Evolutionary conservation across 2,329 filamentous ascomycete genomes (phyloP), one percentile per base, ranked within the genome.

Genomic region (Decorospora gaudefroyi): DNA sequence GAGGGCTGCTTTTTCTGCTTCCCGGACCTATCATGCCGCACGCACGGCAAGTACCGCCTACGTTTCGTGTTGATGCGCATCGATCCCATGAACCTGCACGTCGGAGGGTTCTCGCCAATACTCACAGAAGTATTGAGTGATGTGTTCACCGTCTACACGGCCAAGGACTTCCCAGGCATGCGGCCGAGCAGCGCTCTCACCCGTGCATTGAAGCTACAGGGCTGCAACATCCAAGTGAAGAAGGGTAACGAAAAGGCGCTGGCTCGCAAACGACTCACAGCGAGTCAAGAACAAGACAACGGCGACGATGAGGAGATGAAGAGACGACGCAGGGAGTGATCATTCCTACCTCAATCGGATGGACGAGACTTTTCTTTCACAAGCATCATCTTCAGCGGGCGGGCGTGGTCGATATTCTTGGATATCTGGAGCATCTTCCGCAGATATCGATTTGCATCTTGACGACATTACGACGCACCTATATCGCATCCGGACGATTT

Each of bases 1-100:
- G 85, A 90, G 51, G 88, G 88, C 1, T 90, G 86, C 62, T 93
- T 92, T 75, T 93, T 92, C 69, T 89, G 87, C 65, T 93, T 93
- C 64, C 86, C 87, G 0, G 88, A 93, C 64, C 76, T 93, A 13
- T 90, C 86, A 3, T 90, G 87, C 64, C 81, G 88, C 22, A 90
- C 86, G 0, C 84, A 88, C 1, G 88, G 88, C 13, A 76, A 76
- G n/a, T 93, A 88, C 68, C 78, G 86, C 12, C 78, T 93, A 41
- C 83, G 82, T 32, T 92, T 93, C 67, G 82, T 82, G 25, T 76
- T 92, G 15, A 82, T 90, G 62, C 80, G 87, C 48, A 79, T 92
- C 28, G 83, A 90, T 53, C 83, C 84, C 2, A 71, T 71, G 23
- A 74, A 75, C 33, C 79, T 83, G 68, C 72, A 74, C 10, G 78